These are phyloP conservation scores for Hypoxylon crocopeplum DNA, from an alignment of 495 filamentous ascomycete genomes.

Conservation along the genomic window DNA sequence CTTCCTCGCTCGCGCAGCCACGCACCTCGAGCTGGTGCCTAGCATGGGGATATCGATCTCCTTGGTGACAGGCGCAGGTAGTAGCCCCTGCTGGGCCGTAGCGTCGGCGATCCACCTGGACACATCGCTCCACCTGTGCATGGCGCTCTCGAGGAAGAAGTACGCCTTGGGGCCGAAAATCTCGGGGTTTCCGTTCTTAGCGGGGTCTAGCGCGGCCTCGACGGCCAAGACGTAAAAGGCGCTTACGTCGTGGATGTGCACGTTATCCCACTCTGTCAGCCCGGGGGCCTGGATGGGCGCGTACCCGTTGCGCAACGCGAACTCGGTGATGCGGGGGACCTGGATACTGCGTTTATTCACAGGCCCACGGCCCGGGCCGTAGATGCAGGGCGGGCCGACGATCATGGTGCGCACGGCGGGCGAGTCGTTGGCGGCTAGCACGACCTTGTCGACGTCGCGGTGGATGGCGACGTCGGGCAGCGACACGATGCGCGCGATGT, in stretches of 20 bases:
- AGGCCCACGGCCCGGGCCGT: slow-evolving; percentile 74
- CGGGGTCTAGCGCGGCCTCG: slow-evolving; percentile 62
- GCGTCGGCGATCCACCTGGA: slow-evolving; percentile 64
- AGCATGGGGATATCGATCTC: slow-evolving; percentile 41
- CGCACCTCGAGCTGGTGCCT: slow-evolving; percentile 66
- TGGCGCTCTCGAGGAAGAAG: slow-evolving; percentile 74
- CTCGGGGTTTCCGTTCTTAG: slow-evolving; percentile 51
- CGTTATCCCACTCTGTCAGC: slow-evolving; percentile 73
- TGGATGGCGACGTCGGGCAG: slow-evolving; percentile 52
- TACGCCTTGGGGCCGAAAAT: slow-evolving; percentile 79
- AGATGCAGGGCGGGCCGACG: slow-evolving; percentile 80
- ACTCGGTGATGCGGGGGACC: slow-evolving; percentile 62
- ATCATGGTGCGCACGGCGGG: slow-evolving; percentile 70
- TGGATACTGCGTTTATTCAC: slow-evolving; percentile 72
- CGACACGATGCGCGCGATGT: slow-evolving; percentile 42
- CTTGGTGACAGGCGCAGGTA: slow-evolving; percentile 62
- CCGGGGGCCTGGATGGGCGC: slow-evolving; percentile 70
- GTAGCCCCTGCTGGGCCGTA: slow-evolving; percentile 68
- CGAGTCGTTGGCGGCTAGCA: slow-evolving; percentile 46
- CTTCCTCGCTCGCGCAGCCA: slow-evolving; percentile 62
- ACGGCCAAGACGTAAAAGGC: slow-evolving; percentile 69
- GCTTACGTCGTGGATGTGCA: slow-evolving; percentile 76
- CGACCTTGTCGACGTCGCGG: slow-evolving; percentile 56
- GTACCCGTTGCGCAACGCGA: slow-evolving; percentile 65
- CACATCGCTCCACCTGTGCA: slow-evolving; percentile 73